Conservation (phyloP, 176 grass and related monocot genomes). For the Pontederia crassipes region DNA sequence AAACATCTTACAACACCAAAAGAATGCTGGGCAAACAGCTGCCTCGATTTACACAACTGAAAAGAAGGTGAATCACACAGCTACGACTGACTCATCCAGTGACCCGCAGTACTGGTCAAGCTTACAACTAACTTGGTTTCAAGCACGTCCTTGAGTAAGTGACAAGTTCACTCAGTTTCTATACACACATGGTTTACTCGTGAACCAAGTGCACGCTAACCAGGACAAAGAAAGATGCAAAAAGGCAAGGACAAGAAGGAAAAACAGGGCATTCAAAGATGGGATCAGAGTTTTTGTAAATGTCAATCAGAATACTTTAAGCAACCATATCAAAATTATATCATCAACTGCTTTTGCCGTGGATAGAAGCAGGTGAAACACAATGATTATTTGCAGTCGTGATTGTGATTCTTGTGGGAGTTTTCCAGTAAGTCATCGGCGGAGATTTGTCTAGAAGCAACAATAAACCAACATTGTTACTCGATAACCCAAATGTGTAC, state of each 20-base stretch:
- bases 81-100: too few relatives aligned
- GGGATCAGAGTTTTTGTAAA: too few relatives aligned
- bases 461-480: slow-evolving; percentile 66
- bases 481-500: slow-evolving; percentile 67
- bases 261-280: not conserved
- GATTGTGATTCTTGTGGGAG: slow-evolving; percentile 16
- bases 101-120: too few relatives aligned
- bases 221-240: not conserved
- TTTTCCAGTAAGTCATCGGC: slow-evolving; percentile 32
- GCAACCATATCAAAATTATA: not conserved
- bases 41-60: too few relatives aligned
- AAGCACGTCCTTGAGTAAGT: too few relatives aligned
- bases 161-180: not conserved
- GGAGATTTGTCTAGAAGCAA: slow-evolving; percentile 74
- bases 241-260: not conserved
- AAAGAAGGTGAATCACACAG: too few relatives aligned
- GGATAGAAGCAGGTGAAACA: not conserved
- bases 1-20: too few relatives aligned
- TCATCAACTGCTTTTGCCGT: not conserved
- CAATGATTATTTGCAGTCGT: not conserved
- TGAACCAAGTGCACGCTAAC: not conserved
- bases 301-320: not conserved
- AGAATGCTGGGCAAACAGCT: too few relatives aligned
- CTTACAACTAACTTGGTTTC: too few relatives aligned
- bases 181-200: slow-evolving; percentile 1